Evolutionary conservation across 441 rosid genomes (phyloP).

Genomic region (Manihot esculenta): DNA sequence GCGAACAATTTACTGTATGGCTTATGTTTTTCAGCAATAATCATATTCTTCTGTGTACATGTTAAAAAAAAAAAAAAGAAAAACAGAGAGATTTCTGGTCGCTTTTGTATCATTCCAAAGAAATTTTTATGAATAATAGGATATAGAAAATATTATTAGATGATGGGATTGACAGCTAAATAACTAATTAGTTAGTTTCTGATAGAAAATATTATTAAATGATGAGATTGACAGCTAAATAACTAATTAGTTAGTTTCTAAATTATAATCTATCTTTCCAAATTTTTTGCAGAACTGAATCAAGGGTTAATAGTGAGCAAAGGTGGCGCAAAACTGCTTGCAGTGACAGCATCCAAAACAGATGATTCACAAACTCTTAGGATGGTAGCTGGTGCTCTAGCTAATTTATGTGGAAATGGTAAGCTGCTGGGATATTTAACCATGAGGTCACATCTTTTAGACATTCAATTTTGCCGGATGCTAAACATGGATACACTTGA

Average conservation of each 20-base stretch:
- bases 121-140: too few species aligned
- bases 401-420: constrained; percentile 95
- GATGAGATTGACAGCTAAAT: neutral
- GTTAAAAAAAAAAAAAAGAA: neutral
- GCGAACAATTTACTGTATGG: neutral
- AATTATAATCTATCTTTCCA: neutral
- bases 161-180: neutral
- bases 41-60: neutral
- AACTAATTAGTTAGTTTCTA: neutral
- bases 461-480: neutral
- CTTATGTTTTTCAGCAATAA: neutral
- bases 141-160: too few species aligned
- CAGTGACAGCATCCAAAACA: constrained; percentile 65
- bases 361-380: constrained; percentile 84
- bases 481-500: neutral
- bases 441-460: neutral
- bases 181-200: neutral
- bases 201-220: too few species aligned
- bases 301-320: constrained; percentile 84
- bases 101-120: neutral
- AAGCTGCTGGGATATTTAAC: constrained; percentile 19
- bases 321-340: constrained; percentile 81
- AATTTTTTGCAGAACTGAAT: constrained; percentile 54
- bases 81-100: too few species aligned
- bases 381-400: constrained; percentile 96